These are phyloP conservation scores for Lentinula boryana DNA, from an alignment of 768 basidiomycete genomes.

Conservation along the genomic window DNA sequence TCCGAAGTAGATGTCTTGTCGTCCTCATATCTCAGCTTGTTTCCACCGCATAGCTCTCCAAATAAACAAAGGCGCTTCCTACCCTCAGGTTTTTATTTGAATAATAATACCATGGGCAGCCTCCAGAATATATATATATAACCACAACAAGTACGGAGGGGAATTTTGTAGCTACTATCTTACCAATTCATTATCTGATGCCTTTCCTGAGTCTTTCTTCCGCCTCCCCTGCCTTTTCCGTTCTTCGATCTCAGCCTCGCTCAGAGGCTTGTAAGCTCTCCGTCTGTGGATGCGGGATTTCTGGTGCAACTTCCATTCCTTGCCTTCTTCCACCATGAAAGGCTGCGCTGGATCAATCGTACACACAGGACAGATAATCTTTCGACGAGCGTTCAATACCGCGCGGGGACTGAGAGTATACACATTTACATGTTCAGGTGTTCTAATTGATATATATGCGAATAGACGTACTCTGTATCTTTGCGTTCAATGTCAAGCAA, in stretches of 20 bases:
- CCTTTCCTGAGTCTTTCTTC: not conserved
- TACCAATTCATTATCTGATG: not conserved
- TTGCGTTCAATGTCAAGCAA: slow-evolving; percentile 44
- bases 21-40: too few relatives aligned
- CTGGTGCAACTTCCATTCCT: slow-evolving; percentile 52
- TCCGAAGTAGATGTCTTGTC: too few relatives aligned
- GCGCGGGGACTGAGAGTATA: slow-evolving; percentile 44
- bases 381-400: slow-evolving; percentile 49
- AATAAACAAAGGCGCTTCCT: too few relatives aligned
- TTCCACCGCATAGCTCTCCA: too few relatives aligned
- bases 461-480: slow-evolving; percentile 35
- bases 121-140: too few relatives aligned
- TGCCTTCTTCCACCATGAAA: slow-evolving; percentile 55
- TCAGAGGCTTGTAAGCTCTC: slow-evolving; percentile 18
- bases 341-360: slow-evolving; percentile 53
- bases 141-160: too few relatives aligned
- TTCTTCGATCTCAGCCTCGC: slow-evolving; percentile 2
- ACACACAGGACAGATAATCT: slow-evolving; percentile 56
- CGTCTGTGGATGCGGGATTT: slow-evolving; percentile 51
- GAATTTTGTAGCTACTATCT: too few relatives aligned
- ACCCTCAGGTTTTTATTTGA: too few relatives aligned
- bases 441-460: not conserved
- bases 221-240: not conserved
- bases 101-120: too few relatives aligned
- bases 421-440: slow-evolving; percentile 4